Base-by-base conservation (phyloP, 2,329 filamentous ascomycete genomes). In the Botrytis medusae region DNA sequence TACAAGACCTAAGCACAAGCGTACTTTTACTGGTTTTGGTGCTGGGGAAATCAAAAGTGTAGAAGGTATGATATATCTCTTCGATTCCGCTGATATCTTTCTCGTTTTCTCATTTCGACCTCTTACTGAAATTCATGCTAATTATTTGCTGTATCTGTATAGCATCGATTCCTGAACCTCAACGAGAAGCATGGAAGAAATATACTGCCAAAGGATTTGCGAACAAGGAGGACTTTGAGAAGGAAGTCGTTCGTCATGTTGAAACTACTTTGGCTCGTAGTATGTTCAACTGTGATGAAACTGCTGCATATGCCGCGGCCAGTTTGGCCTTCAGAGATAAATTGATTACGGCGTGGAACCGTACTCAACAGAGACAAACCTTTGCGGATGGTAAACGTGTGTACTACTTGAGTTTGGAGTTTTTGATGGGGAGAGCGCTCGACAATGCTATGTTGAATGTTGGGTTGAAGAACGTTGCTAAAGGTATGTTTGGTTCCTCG, bases 391-490 rank as follows among this genome's bases (percentile, higher is more conserved):
- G 90, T 83, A 99, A 99, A 88, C 90, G 96, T 75, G 89, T 99
- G 78, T 99, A 99, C 85, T 99, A 99, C 82, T 89, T 99, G 74
- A 98, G 95, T 78, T 89, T 99, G 74, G 96, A 99, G 84, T 99
- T 99, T 80, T 85, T 99, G 80, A 99, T 99, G 96, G 96, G 96
- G 60, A 89, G 96, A 81, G 93, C 96, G 64, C 85, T 99, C 76
- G 96, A 99, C 86, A 99, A 99, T 89, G 95, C 96, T 76, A 98
- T 99, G 93, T 88, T 99, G 77, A 99, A 99, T 82, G 90, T 97
- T 72, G 93, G 93, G 37, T 87, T 94, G 82, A 99, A 98, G 84
- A 89, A 94, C 79, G 85, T 91, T 74, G 95, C 96, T 70, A 91
- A 90, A 83, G 88, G 94, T 96, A 83, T 78, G 88, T 77, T 71